Evolutionary conservation across 176 grass and related monocot species (phyloP).

Genomic region (Leersia perrieri): DNA sequence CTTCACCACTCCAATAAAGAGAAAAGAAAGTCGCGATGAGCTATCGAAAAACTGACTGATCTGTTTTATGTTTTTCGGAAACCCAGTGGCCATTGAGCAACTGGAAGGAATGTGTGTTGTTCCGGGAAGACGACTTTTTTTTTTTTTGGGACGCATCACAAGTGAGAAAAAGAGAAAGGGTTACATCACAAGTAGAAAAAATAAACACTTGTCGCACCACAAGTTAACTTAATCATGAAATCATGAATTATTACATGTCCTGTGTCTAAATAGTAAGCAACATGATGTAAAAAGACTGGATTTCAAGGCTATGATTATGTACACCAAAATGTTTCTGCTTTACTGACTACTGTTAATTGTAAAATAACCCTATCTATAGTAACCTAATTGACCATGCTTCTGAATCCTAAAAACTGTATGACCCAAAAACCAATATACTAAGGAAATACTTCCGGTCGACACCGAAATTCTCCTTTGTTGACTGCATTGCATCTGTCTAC

Average conservation of each 20-base stretch:
- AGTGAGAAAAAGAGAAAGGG: not conserved
- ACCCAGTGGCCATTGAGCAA: not conserved
- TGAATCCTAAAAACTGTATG: not conserved
- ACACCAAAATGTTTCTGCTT: not conserved
- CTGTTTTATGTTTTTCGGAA: not conserved
- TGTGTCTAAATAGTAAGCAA: not conserved
- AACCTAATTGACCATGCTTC: not conserved
- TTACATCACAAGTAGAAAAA: too few species aligned
- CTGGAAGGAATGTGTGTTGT: not conserved
- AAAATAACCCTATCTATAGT: not conserved
- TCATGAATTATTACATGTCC: not conserved
- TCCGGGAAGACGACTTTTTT: too few species aligned
- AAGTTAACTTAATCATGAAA: not conserved
- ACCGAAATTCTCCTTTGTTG: not conserved
- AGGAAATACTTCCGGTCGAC: not conserved
- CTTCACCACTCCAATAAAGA: too few species aligned
- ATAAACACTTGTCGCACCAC: too few species aligned
- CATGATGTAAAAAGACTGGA: not conserved
- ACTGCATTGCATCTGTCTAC: not conserved
- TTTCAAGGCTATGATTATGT: not conserved
- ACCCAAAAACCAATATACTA: not conserved
- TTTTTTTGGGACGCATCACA: too few species aligned
- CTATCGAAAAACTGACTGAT: not conserved
- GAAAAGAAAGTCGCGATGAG: not conserved
- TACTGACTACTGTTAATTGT: not conserved